These are phyloP conservation scores for Diaporthe citriasiana DNA, from an alignment of 2,329 filamentous ascomycete species.

Conservation along the genomic window DNA sequence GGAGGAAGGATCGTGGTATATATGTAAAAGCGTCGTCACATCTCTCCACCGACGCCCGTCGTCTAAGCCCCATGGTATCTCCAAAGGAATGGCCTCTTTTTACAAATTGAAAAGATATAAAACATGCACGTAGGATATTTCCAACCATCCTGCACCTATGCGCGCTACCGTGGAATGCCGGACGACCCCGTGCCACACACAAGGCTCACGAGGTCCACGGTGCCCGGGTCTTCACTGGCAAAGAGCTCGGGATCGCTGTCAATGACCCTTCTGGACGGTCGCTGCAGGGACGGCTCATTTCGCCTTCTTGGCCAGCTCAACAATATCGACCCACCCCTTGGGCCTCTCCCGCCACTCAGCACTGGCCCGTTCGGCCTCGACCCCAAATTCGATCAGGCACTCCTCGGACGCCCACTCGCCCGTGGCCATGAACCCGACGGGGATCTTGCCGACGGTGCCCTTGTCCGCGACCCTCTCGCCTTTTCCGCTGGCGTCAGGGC, in stretches of 20 bases:
- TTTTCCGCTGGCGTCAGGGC: constrained; percentile 51
- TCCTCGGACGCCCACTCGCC: constrained; percentile 69
- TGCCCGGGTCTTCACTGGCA: neutral
- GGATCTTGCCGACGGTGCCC: constrained; percentile 58
- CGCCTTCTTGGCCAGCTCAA: constrained; percentile 53
- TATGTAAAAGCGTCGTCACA: constrained; percentile 9
- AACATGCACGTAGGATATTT: neutral
- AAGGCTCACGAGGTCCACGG: neutral
- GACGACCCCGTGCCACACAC: neutral
- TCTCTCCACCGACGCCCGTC: neutral
- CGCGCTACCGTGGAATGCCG: neutral
- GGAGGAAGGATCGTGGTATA: constrained; percentile 26
- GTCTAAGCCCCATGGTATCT: constrained; percentile 25
- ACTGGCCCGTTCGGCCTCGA: constrained; percentile 60
- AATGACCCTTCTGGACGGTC: neutral
- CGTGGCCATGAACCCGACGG: constrained; percentile 68
- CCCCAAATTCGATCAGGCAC: constrained; percentile 62
- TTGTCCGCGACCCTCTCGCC: constrained; percentile 52
- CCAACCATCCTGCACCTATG: neutral
- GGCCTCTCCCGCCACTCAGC: constrained; percentile 52
- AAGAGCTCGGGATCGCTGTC: neutral
- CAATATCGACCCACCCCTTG: constrained; percentile 61
- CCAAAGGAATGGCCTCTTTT: constrained; percentile 1
- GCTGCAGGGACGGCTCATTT: constrained; percentile 35
- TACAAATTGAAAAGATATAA: neutral